Conservation (phyloP, 306 rosid genomes). For the Begonia loranthoides region DNA sequence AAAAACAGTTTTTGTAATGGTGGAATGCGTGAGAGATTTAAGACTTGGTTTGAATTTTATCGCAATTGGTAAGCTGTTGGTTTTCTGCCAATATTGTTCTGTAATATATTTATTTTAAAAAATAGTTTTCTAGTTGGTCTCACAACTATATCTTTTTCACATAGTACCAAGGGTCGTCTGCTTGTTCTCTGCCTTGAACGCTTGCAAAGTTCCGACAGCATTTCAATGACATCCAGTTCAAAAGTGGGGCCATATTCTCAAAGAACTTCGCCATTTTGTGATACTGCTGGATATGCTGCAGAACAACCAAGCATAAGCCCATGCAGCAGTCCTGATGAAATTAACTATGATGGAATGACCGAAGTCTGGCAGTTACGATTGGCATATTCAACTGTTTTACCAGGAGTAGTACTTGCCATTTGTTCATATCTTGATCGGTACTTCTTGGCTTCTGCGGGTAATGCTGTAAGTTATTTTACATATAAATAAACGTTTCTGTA, state of each 20-base stretch:
- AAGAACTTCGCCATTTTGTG: constrained; percentile 60
- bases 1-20: not conserved
- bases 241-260: constrained; percentile 71
- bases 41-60: not conserved
- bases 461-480: constrained; percentile 42
- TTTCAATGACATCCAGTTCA: constrained; percentile 71
- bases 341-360: constrained; percentile 72
- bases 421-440: constrained; percentile 88
- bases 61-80: not conserved
- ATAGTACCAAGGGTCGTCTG: constrained; percentile 84
- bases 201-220: constrained; percentile 82
- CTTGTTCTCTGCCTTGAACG: constrained; percentile 79
- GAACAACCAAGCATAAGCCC: constrained; percentile 82
- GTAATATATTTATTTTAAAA: too few relatives aligned
- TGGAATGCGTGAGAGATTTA: not conserved
- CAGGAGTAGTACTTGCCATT: constrained; percentile 68
- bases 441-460: constrained; percentile 89
- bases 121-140: not conserved
- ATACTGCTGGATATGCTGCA: constrained; percentile 57
- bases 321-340: constrained; percentile 79
- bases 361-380: constrained; percentile 86
- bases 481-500: constrained; percentile 4
- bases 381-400: constrained; percentile 42
- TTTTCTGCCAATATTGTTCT: not conserved
- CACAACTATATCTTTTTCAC: constrained; percentile 26